Percentiles rank a stretch among this genome's conserved stretches.
Evolutionary conservation across 2,329 filamentous ascomycete species (phyloP).

Genomic region (Magnaporthales sp.): DNA sequence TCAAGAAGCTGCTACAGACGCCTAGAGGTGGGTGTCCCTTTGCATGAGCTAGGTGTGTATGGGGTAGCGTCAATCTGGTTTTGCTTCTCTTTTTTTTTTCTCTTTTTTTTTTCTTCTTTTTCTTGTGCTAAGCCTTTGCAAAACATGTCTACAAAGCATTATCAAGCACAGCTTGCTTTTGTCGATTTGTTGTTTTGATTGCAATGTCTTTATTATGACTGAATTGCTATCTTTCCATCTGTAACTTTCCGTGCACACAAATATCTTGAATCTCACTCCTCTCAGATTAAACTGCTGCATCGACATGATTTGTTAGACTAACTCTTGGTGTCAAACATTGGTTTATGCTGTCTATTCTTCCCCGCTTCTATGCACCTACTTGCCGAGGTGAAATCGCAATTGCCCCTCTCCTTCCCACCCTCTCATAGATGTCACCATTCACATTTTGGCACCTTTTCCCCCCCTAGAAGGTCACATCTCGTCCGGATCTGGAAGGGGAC

Average conservation of each 20-base stretch:
- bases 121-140: neutral
- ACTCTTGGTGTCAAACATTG: too few species aligned
- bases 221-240: too few species aligned
- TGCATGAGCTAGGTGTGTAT: neutral
- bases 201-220: too few species aligned
- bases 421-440: neutral
- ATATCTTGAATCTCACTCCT: too few species aligned
- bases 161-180: too few species aligned
- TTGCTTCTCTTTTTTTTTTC: neutral
- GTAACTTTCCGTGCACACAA: too few species aligned
- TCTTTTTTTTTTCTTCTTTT: neutral
- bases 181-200: too few species aligned
- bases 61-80: neutral
- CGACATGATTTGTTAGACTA: too few species aligned
- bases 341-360: neutral
- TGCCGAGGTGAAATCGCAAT: neutral
- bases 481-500: neutral
- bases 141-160: too few species aligned
- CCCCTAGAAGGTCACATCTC: neutral
- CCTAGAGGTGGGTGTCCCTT: slow-evolving; percentile 3
- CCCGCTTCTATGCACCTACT: neutral
- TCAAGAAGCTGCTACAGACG: neutral
- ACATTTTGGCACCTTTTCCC: neutral
- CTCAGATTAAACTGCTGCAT: too few species aligned
- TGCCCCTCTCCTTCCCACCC: neutral